phyloP scores from a whole-genome alignment of 2,329 filamentous ascomycete genomes.

The Hymenoscyphus fructigenus region DNA sequence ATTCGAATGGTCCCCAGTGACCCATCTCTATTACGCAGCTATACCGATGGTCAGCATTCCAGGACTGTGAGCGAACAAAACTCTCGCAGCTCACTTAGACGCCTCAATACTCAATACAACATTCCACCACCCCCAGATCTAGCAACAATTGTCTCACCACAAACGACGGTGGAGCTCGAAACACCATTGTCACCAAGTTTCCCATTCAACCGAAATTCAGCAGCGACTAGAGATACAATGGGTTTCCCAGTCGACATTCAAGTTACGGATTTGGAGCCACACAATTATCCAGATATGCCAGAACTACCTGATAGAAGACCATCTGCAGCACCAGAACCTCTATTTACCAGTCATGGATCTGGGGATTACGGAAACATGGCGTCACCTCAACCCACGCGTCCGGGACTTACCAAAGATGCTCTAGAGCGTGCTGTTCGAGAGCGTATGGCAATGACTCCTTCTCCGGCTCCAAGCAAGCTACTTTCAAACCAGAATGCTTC shows the following conservation, averaged over 20 bases:
- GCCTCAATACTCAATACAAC: background rate
- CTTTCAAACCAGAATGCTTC: background rate
- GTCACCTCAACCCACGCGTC: background rate
- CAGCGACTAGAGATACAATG: slow-evolving; percentile 10
- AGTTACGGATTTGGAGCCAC: background rate
- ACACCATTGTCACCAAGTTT: background rate
- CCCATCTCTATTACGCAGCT: slow-evolving; percentile 7
- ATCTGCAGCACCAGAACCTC: background rate
- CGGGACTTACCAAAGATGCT: background rate
- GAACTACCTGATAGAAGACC: background rate
- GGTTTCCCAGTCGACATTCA: slow-evolving; percentile 9
- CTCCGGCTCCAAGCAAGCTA: background rate
- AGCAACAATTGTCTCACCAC: slow-evolving; percentile 2
- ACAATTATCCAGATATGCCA: background rate
- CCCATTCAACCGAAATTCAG: background rate
- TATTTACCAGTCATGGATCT: background rate
- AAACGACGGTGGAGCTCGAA: slow-evolving; percentile 1
- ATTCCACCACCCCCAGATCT: background rate
- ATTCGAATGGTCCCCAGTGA: slow-evolving; percentile 8
- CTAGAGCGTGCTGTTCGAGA: background rate
- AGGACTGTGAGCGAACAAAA: background rate
- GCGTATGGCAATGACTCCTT: background rate
- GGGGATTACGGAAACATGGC: background rate
- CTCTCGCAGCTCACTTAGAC: background rate
- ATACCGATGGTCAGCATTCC: background rate